Evolutionary conservation across 2,329 filamentous ascomycete genomes (phyloP), one percentile per base, ranked within the genome.

Genomic region (Aspergillus persii): DNA sequence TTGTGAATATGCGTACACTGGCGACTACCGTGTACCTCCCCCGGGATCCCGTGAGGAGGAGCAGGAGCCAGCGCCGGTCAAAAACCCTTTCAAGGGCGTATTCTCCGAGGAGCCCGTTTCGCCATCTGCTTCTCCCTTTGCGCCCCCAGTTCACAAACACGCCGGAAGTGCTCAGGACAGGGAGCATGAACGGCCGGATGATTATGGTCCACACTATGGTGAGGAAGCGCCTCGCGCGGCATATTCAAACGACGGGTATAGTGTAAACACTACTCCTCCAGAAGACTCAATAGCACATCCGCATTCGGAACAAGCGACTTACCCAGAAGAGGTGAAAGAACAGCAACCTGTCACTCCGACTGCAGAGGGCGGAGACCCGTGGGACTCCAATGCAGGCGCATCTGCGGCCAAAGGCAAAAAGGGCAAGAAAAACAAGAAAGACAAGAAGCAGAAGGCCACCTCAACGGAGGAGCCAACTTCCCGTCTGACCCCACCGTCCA

Each of bases 1-100:
- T 63, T 77, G 74, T 61, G 76, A 83, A 61, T 82, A 78, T 71
- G 79, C 79, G 11, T 83, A 83, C 59, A 81, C 77, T 0, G 78
- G 80, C 8, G 73, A 80, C 54, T 83, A 82, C 60, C 72, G 65
- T 9, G 74, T 76, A 30, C 78, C 73, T 3, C 61, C 57, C 29
- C 69, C 70, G 8, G 62, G 63, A 31, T 61, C 46, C 9, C 59
- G 60, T 7, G 67, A 70, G 50, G 67, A 69, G 8, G 58, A 64
- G 12, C 62, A 56, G 9, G 44, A 59, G 29, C 61, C 63, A 3
- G 57, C 63, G 27, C 53, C 60, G 7, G 62, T 68, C 12, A 60
- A 57, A 27, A 60, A 65, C 15, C 49, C 59, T 2, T 59, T 64
- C 47, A 62, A 54, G 51, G 59, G 59, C 1, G 59, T 62, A 31